Evolutionary conservation across 2,329 filamentous ascomycete species (phyloP).

Genomic region (Botrytis sinoallii): DNA sequence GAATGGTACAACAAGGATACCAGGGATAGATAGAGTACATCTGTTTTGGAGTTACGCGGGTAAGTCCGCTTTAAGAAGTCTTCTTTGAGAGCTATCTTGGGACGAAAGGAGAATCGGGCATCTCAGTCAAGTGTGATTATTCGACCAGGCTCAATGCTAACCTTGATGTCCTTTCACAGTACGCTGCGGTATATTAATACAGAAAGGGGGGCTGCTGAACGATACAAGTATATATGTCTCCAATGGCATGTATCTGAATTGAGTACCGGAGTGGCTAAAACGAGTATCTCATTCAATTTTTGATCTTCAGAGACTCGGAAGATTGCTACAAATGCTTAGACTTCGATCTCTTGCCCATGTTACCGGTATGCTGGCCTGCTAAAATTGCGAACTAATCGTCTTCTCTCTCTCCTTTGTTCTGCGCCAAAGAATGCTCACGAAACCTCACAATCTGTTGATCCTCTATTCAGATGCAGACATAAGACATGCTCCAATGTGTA

Average conservation of each 20-base stretch:
- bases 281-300: neutral
- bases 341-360: neutral
- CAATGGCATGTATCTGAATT: neutral
- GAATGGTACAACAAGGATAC: neutral
- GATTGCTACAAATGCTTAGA: neutral
- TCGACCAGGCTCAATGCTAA: neutral
- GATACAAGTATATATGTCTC: neutral
- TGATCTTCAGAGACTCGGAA: neutral
- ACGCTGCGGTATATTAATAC: neutral
- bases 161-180: neutral
- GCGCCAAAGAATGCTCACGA: neutral
- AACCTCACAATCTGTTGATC: neutral
- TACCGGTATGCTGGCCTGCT: neutral
- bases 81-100: neutral
- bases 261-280: neutral
- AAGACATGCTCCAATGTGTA: neutral
- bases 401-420: neutral
- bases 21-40: neutral
- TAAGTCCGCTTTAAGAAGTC: neutral
- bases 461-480: neutral
- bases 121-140: neutral
- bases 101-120: neutral
- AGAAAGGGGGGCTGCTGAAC: neutral
- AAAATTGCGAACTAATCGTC: neutral
- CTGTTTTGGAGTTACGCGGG: neutral